Percentiles rank a stretch among this genome's conserved stretches.
phyloP scores from a whole-genome alignment of 371 early-diverging fungal species.

The Apophysomyces elegans region DNA sequence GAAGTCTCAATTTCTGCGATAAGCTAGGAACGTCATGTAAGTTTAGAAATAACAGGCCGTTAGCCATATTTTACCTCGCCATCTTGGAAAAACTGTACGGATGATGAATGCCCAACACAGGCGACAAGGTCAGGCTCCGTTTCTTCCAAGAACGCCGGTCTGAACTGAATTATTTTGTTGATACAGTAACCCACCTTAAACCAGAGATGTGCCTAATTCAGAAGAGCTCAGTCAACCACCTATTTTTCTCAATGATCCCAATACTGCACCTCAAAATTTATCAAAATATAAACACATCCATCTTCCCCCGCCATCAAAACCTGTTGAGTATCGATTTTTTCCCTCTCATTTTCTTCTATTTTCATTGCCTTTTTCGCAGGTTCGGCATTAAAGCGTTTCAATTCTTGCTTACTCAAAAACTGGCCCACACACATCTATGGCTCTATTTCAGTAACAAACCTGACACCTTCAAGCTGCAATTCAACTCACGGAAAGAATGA shows the following conservation, averaged over 20 bases:
- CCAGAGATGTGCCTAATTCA: constrained; percentile 38
- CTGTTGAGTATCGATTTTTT: constrained; percentile 25
- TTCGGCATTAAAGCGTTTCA: constrained; percentile 9
- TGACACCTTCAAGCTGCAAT: background rate
- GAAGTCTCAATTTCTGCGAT: constrained; percentile 34
- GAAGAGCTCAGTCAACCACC: background rate
- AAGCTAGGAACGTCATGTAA: constrained; percentile 17
- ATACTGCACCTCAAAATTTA: constrained; percentile 39
- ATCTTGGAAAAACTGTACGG: constrained; percentile 38
- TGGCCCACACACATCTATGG: constrained; percentile 48
- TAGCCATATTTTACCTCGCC: constrained; percentile 32
- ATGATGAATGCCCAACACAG: constrained; percentile 49
- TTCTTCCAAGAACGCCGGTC: constrained; percentile 31
- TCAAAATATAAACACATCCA: constrained; percentile 49
- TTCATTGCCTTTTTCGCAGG: background rate
- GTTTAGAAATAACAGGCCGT: background rate
- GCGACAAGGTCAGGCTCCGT: constrained; percentile 45
- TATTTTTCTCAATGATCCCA: too few species aligned
- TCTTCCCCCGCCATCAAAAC: constrained; percentile 49
- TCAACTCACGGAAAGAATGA: constrained; percentile 46
- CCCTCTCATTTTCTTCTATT: constrained; percentile 8
- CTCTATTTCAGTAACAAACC: background rate
- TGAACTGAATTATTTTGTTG: constrained; percentile 32
- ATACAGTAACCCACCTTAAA: constrained; percentile 43
- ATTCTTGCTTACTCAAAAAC: constrained; percentile 28